Evolutionary conservation across 2,329 filamentous ascomycete genomes (phyloP), one percentile per base, ranked within the genome.

Genomic region (Cryphonectria carpinicola): DNA sequence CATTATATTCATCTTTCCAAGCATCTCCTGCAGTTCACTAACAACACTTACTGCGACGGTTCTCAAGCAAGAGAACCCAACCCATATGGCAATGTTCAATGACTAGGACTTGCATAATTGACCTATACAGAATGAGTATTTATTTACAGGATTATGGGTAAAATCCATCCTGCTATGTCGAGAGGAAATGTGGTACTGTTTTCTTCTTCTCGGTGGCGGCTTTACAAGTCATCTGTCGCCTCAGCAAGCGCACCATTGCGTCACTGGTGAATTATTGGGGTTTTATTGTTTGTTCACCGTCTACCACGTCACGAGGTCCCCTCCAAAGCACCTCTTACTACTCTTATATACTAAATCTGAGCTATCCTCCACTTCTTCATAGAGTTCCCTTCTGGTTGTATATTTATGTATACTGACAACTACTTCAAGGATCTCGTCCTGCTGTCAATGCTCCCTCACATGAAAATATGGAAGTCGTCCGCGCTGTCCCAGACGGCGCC

Each of bases 401-500:
- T 3, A 5, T 37, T 4, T n/a, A 25, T 60, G 17, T 39, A 2
- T 61, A 32, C 5, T 39, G 37, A 39, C 37, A 39, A 39, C 8
- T 11, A 13, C 37, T 13, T 39, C 37, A 39, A 39, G 37, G 10
- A 3, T 13, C 17, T 37, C 28, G 46, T 41, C 28, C 13, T 28
- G 4, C 54, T 58, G 19, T 14, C 32, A 58, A 58, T 58, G 54
- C 5, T 19, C 54, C 6, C 32, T n/a, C 58, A 37, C 6, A 58
- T 58, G 56, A 39, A 32, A 63, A 62, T 43, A 68, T 69, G 39
- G 67, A 71, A 46, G 63, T 65, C 25, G 70, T 49, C 19, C 62
- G 70, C 13, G 58, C 70, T 13, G 43, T 71, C 3, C 72, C 73
- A 14, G 68, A 71, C 22, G 28, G 70, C 11, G 65, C 71, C 25